Conservation (phyloP, 2,329 filamentous ascomycete genomes). For the Parafenestella ontariensis region DNA sequence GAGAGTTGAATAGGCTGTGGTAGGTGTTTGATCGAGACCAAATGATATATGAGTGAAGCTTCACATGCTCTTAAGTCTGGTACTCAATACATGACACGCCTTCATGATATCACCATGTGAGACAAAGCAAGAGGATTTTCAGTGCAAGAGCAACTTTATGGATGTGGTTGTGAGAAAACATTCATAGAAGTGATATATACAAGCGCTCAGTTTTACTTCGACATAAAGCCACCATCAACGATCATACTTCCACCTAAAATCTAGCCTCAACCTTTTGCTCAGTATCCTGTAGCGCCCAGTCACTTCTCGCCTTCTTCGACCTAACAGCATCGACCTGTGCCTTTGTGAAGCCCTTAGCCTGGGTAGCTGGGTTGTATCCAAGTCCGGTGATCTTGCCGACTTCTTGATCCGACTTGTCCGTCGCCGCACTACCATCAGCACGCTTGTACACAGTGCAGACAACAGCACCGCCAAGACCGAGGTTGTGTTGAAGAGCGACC, state of each 20-base stretch:
- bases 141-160: background rate
- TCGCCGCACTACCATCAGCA: conserved; percentile 74
- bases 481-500: conserved; percentile 86
- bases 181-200: background rate
- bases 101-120: no score
- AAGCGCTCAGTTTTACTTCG: background rate
- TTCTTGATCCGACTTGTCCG: conserved; percentile 65
- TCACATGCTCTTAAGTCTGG: no score
- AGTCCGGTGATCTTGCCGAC: conserved; percentile 72
- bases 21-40: no score
- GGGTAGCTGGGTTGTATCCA: conserved; percentile 90
- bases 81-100: no score
- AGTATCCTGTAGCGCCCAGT: conserved; percentile 81
- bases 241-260: conserved; percentile 56
- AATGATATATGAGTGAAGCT: no score
- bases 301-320: conserved; percentile 69
- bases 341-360: conserved; percentile 86
- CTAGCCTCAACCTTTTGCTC: conserved; percentile 75
- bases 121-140: no score
- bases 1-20: no score
- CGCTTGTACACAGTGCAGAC: conserved; percentile 90
- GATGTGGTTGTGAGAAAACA: background rate
- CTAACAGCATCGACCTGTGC: conserved; percentile 73
- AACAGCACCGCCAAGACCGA: conserved; percentile 88
- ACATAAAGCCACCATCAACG: background rate